Base-by-base conservation (phyloP, 2,329 filamentous ascomycete species). In the Cadophora sp. region DNA sequence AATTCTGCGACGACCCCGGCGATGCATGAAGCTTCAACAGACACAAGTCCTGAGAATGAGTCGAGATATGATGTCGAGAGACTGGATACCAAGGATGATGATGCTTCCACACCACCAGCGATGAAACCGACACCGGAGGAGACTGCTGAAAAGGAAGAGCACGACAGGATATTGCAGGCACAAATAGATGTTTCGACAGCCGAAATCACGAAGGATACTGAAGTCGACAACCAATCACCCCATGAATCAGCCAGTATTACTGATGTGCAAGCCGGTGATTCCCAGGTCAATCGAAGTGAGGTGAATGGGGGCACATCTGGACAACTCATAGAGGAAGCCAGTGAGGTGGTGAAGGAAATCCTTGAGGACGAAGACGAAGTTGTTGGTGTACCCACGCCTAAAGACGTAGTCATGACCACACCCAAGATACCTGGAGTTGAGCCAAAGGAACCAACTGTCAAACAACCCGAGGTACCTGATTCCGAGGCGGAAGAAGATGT, bases 41-140 rank as follows among this genome's bases (percentile, higher is more conserved):
- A 91, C 71, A 94, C 91, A 1, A 94, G 91, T 72, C 89, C 91
- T 1, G 91, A 91, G 64, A 86, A 90, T 64, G 90, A 93, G 59
- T 82, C 85, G 58, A 84, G 85, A 51, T 87, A 86, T 71, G 77
- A 82, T 18, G 74, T 77, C 3, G 83, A 88, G 41, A 79, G 80
- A n/a, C 70, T 65, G 22, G 82, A 84, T 24, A 81, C 83, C 67
- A 83, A 83, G 73, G 80, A 81, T 41, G 77, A 78, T 62, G 83
- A 82, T 53, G 76, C 47, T 75, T 79, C 72, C 70, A 81, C 67
- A 76, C 81, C 74, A 41, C 68, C 71, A 33, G 73, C 73, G 61
- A 65, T 70, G 63, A 72, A 67, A 50, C 68, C 65, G 61, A 73
- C 53, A 59, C 68, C 65, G 47, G 74, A 72, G 59, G 71, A 72